phyloP scores from a whole-genome alignment of 495 filamentous ascomycete species.

The Talaromyces borbonicus region DNA sequence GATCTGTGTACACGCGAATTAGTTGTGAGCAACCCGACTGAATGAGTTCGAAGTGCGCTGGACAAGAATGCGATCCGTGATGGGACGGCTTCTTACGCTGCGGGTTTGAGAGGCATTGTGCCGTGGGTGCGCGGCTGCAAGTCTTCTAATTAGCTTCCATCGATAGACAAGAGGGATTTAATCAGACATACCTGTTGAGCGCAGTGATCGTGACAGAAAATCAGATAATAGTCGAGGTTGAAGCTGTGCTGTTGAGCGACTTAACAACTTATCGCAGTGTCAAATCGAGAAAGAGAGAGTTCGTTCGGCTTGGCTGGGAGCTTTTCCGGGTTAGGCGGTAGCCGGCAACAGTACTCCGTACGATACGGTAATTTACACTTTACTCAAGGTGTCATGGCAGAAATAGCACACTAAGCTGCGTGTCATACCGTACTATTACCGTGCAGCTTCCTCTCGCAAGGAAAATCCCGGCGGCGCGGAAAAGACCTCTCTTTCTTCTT shows the following conservation, averaged over 20 bases:
- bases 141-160: not conserved
- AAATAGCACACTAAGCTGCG: not conserved
- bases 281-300: no score
- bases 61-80: not conserved
- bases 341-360: no score
- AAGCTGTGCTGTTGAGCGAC: not conserved
- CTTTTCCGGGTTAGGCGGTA: no score
- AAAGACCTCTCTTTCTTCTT: no score
- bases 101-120: slow-evolving; percentile 31
- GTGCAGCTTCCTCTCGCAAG: not conserved
- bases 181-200: no score
- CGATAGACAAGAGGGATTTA: not conserved
- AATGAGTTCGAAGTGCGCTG: not conserved
- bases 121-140: not conserved
- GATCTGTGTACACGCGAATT: slow-evolving; percentile 53
- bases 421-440: not conserved
- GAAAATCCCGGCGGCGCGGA: slow-evolving; percentile 1
- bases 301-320: no score
- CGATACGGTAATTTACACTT: no score
- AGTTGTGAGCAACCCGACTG: slow-evolving; percentile 5
- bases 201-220: no score
- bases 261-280: no score
- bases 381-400: no score
- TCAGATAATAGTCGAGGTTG: not conserved
- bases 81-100: slow-evolving; percentile 21